phyloP scores from a whole-genome alignment of 257 asterid species.

The Eucommia ulmoides region DNA sequence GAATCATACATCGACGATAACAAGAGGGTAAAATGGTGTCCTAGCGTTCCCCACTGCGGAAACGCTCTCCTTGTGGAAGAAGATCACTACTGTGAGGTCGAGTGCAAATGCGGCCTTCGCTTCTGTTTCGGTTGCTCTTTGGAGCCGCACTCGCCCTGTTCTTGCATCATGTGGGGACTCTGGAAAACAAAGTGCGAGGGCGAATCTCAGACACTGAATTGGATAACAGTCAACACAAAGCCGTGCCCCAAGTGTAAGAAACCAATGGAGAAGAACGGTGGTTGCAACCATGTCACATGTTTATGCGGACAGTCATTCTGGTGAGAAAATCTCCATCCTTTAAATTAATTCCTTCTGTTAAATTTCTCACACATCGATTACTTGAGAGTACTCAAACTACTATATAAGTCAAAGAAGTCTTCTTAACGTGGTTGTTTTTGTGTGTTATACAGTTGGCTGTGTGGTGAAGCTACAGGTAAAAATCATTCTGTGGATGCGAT shows the following conservation, averaged over 20 bases:
- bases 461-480: conserved; percentile 43
- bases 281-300: conserved; percentile 44
- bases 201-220: conserved; percentile 23
- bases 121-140: conserved; percentile 48
- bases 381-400: too few relatives aligned
- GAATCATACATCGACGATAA: conserved; percentile 64
- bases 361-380: too few relatives aligned
- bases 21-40: conserved; percentile 51
- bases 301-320: conserved; percentile 51
- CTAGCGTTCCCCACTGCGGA: conserved; percentile 53
- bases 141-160: conserved; percentile 54
- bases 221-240: conserved; percentile 28
- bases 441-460: conserved; percentile 36
- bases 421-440: neutral
- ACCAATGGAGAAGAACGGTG: conserved; percentile 45
- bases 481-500: conserved; percentile 22
- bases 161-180: conserved; percentile 46
- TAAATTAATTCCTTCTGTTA: too few relatives aligned
- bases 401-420: too few relatives aligned
- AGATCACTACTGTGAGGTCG: conserved; percentile 35
- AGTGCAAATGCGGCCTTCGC: conserved; percentile 41
- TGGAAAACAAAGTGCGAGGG: conserved; percentile 35
- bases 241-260: conserved; percentile 43
- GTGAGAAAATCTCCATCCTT: conserved; percentile 15
- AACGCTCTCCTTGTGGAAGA: conserved; percentile 37